Percentiles rank a stretch among this genome's conserved stretches.
These are phyloP conservation scores for Chaetomium strumarium DNA, from an alignment of 2,329 filamentous ascomycete genomes.

Conservation along the genomic window DNA sequence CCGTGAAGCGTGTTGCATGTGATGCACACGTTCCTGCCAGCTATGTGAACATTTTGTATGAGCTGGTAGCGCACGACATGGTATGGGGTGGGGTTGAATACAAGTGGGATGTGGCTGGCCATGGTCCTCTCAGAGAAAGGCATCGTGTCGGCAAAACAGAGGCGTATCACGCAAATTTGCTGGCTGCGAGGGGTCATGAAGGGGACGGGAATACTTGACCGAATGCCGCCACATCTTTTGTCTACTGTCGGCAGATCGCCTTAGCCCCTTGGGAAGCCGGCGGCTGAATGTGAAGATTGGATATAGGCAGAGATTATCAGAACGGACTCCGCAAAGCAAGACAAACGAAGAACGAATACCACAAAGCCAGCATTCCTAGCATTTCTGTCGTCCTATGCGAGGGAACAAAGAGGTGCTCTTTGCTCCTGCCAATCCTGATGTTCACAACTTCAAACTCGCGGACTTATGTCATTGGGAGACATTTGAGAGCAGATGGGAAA, in stretches of 20 bases:
- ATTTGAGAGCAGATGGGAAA: too few species aligned
- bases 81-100: not conserved
- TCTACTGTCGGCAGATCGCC: not conserved
- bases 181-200: not conserved
- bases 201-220: not conserved
- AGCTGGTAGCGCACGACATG: not conserved
- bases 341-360: too few species aligned
- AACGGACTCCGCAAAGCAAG: too few species aligned
- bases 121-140: not conserved
- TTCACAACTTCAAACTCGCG: too few species aligned
- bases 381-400: too few species aligned
- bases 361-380: too few species aligned
- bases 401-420: too few species aligned
- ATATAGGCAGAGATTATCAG: too few species aligned
- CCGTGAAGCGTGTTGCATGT: not conserved
- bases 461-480: too few species aligned
- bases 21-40: not conserved
- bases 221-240: not conserved
- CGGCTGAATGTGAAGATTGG: too few species aligned
- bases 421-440: too few species aligned
- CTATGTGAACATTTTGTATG: not conserved
- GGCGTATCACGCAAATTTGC: not conserved
- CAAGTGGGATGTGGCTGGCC: not conserved
- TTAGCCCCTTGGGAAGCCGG: too few species aligned
- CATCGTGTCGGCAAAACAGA: not conserved